Evolutionary conservation across 73 alveolate species (phyloP).

Genomic region (Blepharisma stoltei): DNA sequence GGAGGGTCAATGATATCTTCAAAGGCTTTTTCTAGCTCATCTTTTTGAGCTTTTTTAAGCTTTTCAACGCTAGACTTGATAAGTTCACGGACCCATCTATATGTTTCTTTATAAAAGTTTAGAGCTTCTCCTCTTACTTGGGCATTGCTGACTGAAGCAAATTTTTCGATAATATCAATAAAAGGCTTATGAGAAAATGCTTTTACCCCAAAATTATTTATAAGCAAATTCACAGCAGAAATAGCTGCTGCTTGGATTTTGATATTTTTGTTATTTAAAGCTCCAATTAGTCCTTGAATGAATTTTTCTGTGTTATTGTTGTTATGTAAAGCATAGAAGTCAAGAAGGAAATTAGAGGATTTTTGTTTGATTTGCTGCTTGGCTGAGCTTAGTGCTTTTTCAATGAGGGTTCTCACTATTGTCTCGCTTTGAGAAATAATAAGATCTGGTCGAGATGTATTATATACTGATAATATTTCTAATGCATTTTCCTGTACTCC

Average conservation of each 20-base stretch:
- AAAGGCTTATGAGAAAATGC: constrained; percentile 38
- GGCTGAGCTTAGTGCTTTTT: not conserved
- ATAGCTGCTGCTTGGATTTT: constrained; percentile 16
- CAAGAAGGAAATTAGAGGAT: not conserved
- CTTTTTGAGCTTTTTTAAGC: constrained; percentile 46
- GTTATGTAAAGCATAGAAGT: not conserved
- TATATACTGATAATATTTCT: not conserved
- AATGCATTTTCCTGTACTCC: constrained; percentile 5
- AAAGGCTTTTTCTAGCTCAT: not conserved
- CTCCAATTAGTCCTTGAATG: not conserved
- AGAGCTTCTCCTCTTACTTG: constrained; percentile 42
- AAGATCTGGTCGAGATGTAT: not conserved
- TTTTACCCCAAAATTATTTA: constrained; percentile 38
- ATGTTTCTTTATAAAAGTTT: constrained; percentile 49
- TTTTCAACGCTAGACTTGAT: constrained; percentile 35
- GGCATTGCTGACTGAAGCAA: constrained; percentile 33
- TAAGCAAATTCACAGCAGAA: constrained; percentile 17
- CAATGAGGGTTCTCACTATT: not conserved
- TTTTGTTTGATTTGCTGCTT: not conserved
- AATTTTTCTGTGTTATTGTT: not conserved
- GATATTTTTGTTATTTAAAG: not conserved
- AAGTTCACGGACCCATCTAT: constrained; percentile 44
- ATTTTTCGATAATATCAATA: constrained; percentile 4
- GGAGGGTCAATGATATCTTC: not conserved
- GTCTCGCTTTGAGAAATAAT: not conserved